Base-by-base conservation (phyloP, 2,329 filamentous ascomycete genomes). In the Simplicillium aogashimaense region DNA sequence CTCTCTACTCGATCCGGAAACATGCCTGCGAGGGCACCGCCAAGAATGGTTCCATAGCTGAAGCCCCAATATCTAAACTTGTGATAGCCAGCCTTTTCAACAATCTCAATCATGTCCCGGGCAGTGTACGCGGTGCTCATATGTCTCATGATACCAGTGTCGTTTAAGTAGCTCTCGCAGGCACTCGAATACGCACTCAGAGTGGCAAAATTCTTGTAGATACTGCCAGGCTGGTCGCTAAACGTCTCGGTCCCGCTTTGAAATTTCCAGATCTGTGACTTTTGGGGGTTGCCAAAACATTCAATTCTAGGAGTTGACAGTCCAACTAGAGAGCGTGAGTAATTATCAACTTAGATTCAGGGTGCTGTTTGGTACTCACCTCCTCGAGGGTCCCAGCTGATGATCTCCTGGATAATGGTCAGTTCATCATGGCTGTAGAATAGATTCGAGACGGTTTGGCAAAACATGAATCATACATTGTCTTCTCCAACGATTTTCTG, bases 41-140 rank as follows among this genome's bases (percentile, higher is more conserved):
- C 72, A 0, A 76, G 58, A 2, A 74, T 50, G 7, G 70, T 72
- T 9, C 72, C 72, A 45, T 76, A 76, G 45, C 69, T 74, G 42
- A 74, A 67, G 1, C 72, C 72, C 70, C 70, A 75, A 50, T 72
- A 75, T 35, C 58, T 60, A 7, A 72, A 55, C 53, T 61, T 65
- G 4, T 58, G 51, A 39, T 65, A 48, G 2, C 65, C 67, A 6
- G 60, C 57, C 47, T 63, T 56, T 28, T 63, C 42, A 13, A 69
- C 50, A 10, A 72, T 65, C 47, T 66, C 67, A 0, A 72, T 58
- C 64, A 72, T 60, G 44, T 72, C 69, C 14, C 67, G 54, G 0
- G 66, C 68, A 30, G 65, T 59, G 3, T 63, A 67, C 1, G 62
- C 57, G 5, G 67, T 70, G 44, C 66, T 59, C 9, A 65, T 53